Evolutionary conservation across 2,329 filamentous ascomycete genomes (phyloP).

Genomic region (Fusarium penzigii): DNA sequence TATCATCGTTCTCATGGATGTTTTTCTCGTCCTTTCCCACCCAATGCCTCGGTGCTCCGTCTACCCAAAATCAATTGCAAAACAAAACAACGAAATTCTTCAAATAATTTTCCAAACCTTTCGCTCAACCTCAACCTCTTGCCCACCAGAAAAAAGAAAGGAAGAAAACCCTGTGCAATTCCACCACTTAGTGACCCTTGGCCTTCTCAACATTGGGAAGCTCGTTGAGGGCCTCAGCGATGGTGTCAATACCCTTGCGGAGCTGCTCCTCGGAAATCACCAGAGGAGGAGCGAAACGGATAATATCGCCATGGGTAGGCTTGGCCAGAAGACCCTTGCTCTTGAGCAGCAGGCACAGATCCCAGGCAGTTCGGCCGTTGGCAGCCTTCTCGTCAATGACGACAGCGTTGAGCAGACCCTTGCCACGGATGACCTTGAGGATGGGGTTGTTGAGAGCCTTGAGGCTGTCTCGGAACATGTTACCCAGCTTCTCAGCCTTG

Average conservation of each 20-base stretch:
- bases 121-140: slow-evolving; percentile 19
- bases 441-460: slow-evolving; percentile 75
- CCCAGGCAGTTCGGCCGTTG: slow-evolving; percentile 87
- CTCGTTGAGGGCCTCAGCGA: slow-evolving; percentile 78
- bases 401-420: slow-evolving; percentile 92
- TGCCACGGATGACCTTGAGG: slow-evolving; percentile 82
- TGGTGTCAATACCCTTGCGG: slow-evolving; percentile 73
- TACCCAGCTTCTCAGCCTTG: slow-evolving; percentile 77
- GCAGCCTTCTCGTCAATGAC: slow-evolving; percentile 91
- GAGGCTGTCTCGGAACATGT: slow-evolving; percentile 80
- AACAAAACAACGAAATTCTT: slow-evolving; percentile 18
- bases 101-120: slow-evolving; percentile 20
- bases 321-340: slow-evolving; percentile 94
- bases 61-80: slow-evolving; percentile 8
- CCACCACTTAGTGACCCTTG: slow-evolving; percentile 35
- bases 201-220: slow-evolving; percentile 61
- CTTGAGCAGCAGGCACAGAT: slow-evolving; percentile 94
- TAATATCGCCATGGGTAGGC: slow-evolving; percentile 98
- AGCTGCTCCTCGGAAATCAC: slow-evolving; percentile 92
- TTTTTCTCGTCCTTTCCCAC: not conserved
- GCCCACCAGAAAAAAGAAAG: not conserved
- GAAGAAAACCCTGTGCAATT: not conserved
- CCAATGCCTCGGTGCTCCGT: slow-evolving; percentile 5
- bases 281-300: slow-evolving; percentile 92
- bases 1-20: slow-evolving; percentile 12